A percentile compares a stretch with the other conserved stretches of the same genome.
Evolutionary conservation across 768 basidiomycete genomes (phyloP).

Genomic region (Strobilomyces echinocephalus): DNA sequence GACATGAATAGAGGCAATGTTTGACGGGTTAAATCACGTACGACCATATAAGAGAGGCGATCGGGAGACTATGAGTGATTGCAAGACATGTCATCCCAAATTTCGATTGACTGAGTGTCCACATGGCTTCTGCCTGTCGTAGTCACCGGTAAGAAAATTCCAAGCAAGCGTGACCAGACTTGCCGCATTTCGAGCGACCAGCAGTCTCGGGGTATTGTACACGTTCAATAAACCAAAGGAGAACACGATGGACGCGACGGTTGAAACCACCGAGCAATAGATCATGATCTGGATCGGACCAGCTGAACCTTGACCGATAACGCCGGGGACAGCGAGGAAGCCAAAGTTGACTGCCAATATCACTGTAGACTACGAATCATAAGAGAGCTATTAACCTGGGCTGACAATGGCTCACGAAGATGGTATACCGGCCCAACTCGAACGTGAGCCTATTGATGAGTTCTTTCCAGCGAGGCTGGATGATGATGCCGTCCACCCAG

Average conservation of each 20-base stretch:
- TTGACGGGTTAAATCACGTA: not conserved
- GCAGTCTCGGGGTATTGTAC: constrained; percentile 6
- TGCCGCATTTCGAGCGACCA: constrained; percentile 6
- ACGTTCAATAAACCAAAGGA: constrained; percentile 8
- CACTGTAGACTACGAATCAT: constrained; percentile 11
- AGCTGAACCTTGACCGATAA: not conserved
- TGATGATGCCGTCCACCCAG: constrained; percentile 10
- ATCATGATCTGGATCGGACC: constrained; percentile 4
- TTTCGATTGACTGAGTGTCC: not conserved
- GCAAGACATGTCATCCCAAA: constrained; percentile 8
- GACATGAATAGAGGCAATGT: not conserved
- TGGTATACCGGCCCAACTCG: constrained; percentile 10
- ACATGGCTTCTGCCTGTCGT: constrained; percentile 5
- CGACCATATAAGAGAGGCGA: constrained; percentile 15
- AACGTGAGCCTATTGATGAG: constrained; percentile 4
- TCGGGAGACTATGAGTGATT: constrained; percentile 15
- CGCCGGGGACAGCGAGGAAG: constrained; percentile 11
- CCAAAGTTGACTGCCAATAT: constrained; percentile 16
- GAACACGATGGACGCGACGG: constrained; percentile 12
- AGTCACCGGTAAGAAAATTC: not conserved
- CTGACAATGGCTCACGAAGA: constrained; percentile 1
- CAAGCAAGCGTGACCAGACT: not conserved
- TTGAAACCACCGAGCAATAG: constrained; percentile 11
- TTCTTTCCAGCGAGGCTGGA: constrained; percentile 11
- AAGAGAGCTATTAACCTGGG: not conserved